These are phyloP conservation scores for Cyclostephanos tholiformis DNA, from an alignment of 108 stramenopile genomes.

Conservation along the genomic window DNA sequence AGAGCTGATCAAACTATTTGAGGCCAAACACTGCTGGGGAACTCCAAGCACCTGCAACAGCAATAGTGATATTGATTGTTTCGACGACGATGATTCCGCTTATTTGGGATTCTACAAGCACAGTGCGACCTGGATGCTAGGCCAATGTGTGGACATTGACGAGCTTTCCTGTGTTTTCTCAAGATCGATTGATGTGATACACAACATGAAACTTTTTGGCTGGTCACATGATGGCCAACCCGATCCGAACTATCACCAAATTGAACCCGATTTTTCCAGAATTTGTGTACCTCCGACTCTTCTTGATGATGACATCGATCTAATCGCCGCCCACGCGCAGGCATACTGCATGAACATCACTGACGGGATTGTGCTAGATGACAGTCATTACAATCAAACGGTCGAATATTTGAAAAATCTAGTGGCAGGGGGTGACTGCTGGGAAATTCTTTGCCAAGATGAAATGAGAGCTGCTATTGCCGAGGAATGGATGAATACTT, in stretches of 20 bases:
- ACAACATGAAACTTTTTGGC: slow-evolving; percentile 14
- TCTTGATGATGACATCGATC: slow-evolving; percentile 17
- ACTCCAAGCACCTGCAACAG: background rate
- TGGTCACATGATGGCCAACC: slow-evolving; percentile 8
- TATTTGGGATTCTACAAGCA: slow-evolving; percentile 18
- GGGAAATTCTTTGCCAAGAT: slow-evolving; percentile 29
- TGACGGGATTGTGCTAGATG: slow-evolving; percentile 3
- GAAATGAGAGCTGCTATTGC: slow-evolving; percentile 15
- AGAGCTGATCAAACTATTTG: slow-evolving; percentile 36
- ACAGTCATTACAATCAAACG: slow-evolving; percentile 7
- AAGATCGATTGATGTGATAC: slow-evolving; percentile 26
- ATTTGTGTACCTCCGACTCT: slow-evolving; percentile 26
- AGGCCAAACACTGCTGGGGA: slow-evolving; percentile 33
- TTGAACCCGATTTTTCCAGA: background rate
- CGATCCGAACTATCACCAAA: slow-evolving; percentile 5
- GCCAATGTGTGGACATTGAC: slow-evolving; percentile 29
- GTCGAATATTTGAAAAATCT: slow-evolving; percentile 20
- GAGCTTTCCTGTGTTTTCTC: slow-evolving; percentile 18
- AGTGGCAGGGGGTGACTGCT: slow-evolving; percentile 28
- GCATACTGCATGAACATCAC: slow-evolving; percentile 10
- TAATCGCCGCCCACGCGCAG: slow-evolving; percentile 17
- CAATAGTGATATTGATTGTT: background rate
- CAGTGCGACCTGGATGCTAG: slow-evolving; percentile 18
- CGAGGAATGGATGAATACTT: slow-evolving; percentile 35
- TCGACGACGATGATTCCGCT: background rate